Base-by-base conservation (phyloP, 176 grass and related monocot genomes). In the Triticum turgidum region DNA sequence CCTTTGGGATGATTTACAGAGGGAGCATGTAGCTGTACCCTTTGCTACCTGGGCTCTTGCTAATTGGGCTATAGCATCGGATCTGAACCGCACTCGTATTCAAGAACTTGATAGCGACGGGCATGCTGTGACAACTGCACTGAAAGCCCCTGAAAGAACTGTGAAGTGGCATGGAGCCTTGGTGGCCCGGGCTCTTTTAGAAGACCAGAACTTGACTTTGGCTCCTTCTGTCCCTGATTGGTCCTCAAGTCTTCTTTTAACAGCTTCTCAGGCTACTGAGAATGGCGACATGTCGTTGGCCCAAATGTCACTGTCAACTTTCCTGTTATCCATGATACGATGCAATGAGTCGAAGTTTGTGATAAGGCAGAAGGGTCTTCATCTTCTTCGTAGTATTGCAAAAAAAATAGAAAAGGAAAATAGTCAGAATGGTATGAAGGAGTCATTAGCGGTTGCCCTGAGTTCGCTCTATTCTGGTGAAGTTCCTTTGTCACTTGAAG, bases 1-100 rank as follows among this genome's bases (percentile, higher is more conserved):
- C 35, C 89, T 98, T 35, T 98, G 96, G 96, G 96, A 98, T 84
- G 96, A 98, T 83, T 81, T 98, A 83, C 93, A 98, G 83, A 92
- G 96, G 81, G 96, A 98, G 82, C 92, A 98, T 88, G 96, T 98
- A 32, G 96, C 96, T 69, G 93, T 98, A 77, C 96, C 96, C 84
- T 98, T 98, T 95, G 96, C 96, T 65, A 89, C 96, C 51, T 98
- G 96, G 96, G 96, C 96, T 80, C 79, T 98, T 85, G 93, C 96
- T 84, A 98, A 98, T 63, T 98, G 96, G 96, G 93, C 96, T 85
- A 59, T 96, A 52, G 93, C 96, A 84, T 98, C 96, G 58, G 86
- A 93, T 80, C 34, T 87, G 51, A 98, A 98, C 39, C 90, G 96
- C 49, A 89, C 73, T 82, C 90, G 73, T 86, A 94, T 98, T 87